Base-by-base conservation (phyloP, 352 stramenopile species). In the Thraustochytrium striatum region DNA sequence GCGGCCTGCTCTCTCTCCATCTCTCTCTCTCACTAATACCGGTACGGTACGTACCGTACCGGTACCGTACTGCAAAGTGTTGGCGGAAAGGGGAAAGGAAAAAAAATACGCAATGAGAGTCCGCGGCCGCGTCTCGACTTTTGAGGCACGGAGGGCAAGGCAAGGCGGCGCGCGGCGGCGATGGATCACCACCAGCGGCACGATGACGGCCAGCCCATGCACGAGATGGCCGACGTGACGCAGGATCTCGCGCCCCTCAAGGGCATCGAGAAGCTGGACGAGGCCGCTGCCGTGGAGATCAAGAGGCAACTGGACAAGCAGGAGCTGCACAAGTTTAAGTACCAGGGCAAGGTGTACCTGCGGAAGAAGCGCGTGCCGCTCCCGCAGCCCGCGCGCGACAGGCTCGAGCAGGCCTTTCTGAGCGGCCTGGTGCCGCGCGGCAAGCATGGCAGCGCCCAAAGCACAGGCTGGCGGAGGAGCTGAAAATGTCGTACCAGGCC, bases 281-380 rank as follows among this genome's bases (percentile, higher is more conserved):
- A 19, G 25, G 53, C 25, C 53, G 33, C 11, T 5, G 53, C 53
- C 53, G 33, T 32, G 53, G 53, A 5, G 53, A 16, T 16, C 19
- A 16, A 61, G 53, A 5, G 19, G 53, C 5, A 61, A 19, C 53
- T 16, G 33, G 39, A 47, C 5, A 5, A 65, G n/a, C 25, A 33
- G 13, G 65, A 75, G 25, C 1, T 75, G 19, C 65, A 75, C 65
- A 75, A 70, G 65, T 75, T 75, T n/a, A 38, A 55, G 30, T 75
- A 39, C 47, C 3, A 44, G 7, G 65, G 65, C 35, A 75, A 75
- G 36, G 65, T 55, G n/a, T 75, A 62, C 36, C 8, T 75, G 0
- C 44, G 65, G 3, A 58, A 47, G 39, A 75, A 75, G 43, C 44
- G 65, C 32, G 65, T 75, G 39, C 65, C 65, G n/a, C 65, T 75